Evolutionary conservation across 768 basidiomycete species (phyloP), one percentile per base, ranked within the genome.

Genomic region (Leccinellum rugosiceps): DNA sequence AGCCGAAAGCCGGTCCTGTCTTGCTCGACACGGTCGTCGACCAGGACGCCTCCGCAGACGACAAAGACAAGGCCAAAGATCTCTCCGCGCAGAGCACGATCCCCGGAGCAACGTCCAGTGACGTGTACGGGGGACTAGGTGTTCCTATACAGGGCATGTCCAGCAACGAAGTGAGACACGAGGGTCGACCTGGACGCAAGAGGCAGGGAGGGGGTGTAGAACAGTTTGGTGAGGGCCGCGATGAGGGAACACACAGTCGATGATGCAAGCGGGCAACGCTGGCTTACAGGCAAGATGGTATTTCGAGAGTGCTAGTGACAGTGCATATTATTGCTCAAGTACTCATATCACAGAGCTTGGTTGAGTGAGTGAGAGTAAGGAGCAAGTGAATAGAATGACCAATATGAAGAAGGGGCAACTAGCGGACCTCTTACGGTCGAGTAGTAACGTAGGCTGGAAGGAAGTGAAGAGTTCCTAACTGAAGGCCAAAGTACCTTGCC

Each of bases 401-500:
- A 54, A 61, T 56, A 59, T 4, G 23, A 50, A 34, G 49, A 55
- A 5, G 3, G 48, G 28, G 38, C 17, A 4, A 57, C 25, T 54
- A 53, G 10, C 15, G 21, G 50, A 21, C 47, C 32, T 17, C n/a
- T 14, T 31, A 38, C 13, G 28, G 52, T 41, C 52, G 45, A 50
- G 38, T 10, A 41, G 23, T 52, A 53, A 46, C 47, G 30, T 62
- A 56, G n/a, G 46, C 31, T 10, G 17, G 19, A 52, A 38, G 34
- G 45, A 31, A 52, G n/a, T 2, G 25, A 14, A 13, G 3, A 11
- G 15, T 25, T 52, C 30, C 26, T 59, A 68, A 23, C 53, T 60
- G 26, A 76, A 78, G 8, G 76, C 69, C 55, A 82, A 60, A 3
- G 72, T 74, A 9, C 77, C 75, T 65, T 86, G 86, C 13, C 82